Evolutionary conservation across 169 alveolate genomes (phyloP).

Genomic region (Plasmodium malariae): DNA sequence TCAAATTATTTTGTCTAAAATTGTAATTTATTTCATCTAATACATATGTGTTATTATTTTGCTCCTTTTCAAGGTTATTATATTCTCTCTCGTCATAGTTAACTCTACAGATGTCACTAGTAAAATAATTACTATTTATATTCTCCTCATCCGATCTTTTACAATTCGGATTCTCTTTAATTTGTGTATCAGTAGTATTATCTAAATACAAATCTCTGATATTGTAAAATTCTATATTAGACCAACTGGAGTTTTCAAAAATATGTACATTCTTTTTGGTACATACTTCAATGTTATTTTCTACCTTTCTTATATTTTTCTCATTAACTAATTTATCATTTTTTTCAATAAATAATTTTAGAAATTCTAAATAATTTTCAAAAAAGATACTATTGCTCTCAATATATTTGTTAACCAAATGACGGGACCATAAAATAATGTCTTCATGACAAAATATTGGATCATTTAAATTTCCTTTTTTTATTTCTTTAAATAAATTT

Average conservation of each 20-base stretch:
- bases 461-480: conserved; percentile 21
- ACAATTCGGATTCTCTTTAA: not conserved
- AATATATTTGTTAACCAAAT: conserved; percentile 55
- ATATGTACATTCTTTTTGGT: conserved; percentile 20
- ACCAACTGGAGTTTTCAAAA: conserved; percentile 67
- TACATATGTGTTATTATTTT: not conserved
- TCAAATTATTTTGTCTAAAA: not conserved
- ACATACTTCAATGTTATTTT: conserved; percentile 16
- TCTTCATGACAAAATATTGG: not conserved
- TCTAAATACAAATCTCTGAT: conserved; percentile 21
- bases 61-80: not conserved
- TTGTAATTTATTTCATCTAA: not conserved
- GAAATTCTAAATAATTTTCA: conserved; percentile 55
- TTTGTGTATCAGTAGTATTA: not conserved
- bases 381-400: conserved; percentile 49
- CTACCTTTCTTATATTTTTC: conserved; percentile 27
- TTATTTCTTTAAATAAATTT: conserved; percentile 32
- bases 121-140: not conserved
- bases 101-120: not conserved
- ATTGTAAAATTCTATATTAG: conserved; percentile 37
- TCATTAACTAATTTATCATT: conserved; percentile 35
- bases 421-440: conserved; percentile 4
- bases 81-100: not conserved
- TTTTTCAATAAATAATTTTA: conserved; percentile 48
- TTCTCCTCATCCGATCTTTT: conserved; percentile 1